Percentiles rank a stretch among this genome's conserved stretches.
Conservation (phyloP, 495 filamentous ascomycete species). For the Xylaria longipes region DNA sequence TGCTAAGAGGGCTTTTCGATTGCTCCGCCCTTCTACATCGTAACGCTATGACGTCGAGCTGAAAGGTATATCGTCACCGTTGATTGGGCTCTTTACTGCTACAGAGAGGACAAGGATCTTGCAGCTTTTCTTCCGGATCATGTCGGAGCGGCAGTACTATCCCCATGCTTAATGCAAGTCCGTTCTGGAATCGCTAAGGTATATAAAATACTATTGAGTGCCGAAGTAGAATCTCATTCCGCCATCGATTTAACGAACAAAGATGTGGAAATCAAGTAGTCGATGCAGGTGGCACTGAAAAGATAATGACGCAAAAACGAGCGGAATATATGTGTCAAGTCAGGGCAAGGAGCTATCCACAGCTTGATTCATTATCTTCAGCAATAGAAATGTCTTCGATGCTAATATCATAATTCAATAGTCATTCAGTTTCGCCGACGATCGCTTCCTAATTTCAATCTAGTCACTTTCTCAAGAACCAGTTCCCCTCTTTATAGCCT, state of each 20-base stretch:
- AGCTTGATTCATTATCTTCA: too few relatives aligned
- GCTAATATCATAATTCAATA: background rate
- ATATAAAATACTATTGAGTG: too few relatives aligned
- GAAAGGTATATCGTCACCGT: background rate
- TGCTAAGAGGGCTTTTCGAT: background rate
- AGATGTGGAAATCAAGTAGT: background rate
- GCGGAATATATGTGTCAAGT: too few relatives aligned
- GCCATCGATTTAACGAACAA: background rate
- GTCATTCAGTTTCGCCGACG: background rate
- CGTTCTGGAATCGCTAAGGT: too few relatives aligned
- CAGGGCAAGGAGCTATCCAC: too few relatives aligned
- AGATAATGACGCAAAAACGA: too few relatives aligned
- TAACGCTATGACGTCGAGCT: background rate
- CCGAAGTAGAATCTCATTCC: background rate
- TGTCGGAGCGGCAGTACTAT: background rate
- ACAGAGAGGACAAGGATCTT: background rate
- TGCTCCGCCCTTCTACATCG: background rate
- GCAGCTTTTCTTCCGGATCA: background rate
- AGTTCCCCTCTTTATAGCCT: background rate
- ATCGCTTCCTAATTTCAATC: background rate
- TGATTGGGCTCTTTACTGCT: background rate
- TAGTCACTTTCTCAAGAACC: too few relatives aligned
- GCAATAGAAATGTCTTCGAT: too few relatives aligned
- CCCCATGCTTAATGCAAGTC: background rate
- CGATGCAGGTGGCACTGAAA: background rate